Evolutionary conservation across 2,329 filamentous ascomycete species (phyloP), one percentile per base, ranked within the genome.

Genomic region (Talaromyces verruculosus): DNA sequence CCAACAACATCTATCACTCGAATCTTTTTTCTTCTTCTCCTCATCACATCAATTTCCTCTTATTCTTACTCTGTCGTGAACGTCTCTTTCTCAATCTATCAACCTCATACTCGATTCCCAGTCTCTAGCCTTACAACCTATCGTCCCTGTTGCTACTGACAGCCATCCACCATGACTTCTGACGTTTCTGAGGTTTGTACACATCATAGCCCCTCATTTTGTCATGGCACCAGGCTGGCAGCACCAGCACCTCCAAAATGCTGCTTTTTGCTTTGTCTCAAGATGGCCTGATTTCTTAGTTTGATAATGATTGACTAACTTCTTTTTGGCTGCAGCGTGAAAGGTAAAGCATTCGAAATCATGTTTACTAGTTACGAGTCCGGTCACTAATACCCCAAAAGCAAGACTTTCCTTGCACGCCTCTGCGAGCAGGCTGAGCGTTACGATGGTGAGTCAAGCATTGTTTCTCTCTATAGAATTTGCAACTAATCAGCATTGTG

Each of bases 351-450:
- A 78, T 81, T 81, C 69, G 67, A 68, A 63, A 60, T 65, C 66
- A 67, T 69, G 57, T 51, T 62, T 55, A 59, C 58, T 58, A 62
- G 17, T 64, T 45, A 51, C 17, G 8, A 17, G n/a, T 8, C 59
- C 30, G 19, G 41, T 55, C 59, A 75, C 77, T 84, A 73, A 84
- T 77, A 65, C 53, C 68, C 69, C 67, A 71, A 80, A 81, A 97
- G 93, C 91, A 98, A 98, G 90, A 98, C 95, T 80, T 98, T 98
- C 88, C 92, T 98, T 83, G 95, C 95, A 83, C 90, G 95, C 86
- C 93, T 99, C 81, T 98, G 95, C 88, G 95, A 98, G 91, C 95
- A 99, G 89, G 95, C 95, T 81, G 95, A 98, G 88, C 94, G 94
- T 81, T 99, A 99, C 85, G 94, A 99, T 94, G 95, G 87, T 88